These are phyloP conservation scores for Calonectria naviculata DNA, from an alignment of 2,329 filamentous ascomycete genomes.

Conservation along the genomic window DNA sequence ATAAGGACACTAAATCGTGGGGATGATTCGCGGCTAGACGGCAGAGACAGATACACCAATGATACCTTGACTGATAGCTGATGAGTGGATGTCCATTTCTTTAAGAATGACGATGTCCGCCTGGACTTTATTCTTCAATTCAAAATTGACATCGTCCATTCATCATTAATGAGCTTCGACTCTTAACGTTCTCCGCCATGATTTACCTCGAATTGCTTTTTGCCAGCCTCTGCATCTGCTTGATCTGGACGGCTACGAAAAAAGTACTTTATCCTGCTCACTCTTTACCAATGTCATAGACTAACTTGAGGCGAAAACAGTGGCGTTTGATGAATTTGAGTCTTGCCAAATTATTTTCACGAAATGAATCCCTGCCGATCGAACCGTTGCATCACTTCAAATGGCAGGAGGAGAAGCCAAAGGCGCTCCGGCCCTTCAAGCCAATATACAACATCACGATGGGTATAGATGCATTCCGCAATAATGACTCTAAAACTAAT, in stretches of 20 bases:
- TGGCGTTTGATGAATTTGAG: background rate
- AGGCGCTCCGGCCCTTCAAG: background rate
- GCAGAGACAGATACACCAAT: no score
- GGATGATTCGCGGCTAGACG: no score
- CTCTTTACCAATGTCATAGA: background rate
- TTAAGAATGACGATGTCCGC: no score
- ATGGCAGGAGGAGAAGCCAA: background rate
- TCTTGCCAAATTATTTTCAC: background rate
- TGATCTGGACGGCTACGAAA: background rate
- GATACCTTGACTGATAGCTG: no score
- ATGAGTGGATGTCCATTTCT: no score
- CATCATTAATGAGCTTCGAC: no score
- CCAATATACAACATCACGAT: background rate
- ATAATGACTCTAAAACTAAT: background rate
- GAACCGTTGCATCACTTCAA: background rate
- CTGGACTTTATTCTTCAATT: no score
- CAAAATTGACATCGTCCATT: no score
- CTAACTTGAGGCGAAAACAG: background rate
- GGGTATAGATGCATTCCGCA: background rate
- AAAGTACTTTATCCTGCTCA: background rate
- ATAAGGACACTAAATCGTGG: no score
- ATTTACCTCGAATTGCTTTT: background rate
- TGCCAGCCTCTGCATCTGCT: background rate
- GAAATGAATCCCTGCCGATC: background rate
- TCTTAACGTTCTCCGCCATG: no score